phyloP scores from a whole-genome alignment of 352 stramenopile species.

The Pythium chondricola region DNA sequence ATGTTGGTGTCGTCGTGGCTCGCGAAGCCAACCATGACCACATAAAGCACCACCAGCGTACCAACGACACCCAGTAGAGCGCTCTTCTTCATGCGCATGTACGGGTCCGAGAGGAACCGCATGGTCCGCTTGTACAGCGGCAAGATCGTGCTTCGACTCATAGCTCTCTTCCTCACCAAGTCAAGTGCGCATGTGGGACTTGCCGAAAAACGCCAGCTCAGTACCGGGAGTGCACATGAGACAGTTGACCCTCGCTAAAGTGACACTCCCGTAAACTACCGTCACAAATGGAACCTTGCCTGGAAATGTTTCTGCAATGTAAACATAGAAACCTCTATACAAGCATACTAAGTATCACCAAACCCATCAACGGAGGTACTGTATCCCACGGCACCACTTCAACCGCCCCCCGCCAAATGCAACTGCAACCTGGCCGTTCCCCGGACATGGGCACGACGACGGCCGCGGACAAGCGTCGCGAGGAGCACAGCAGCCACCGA shows the following conservation, averaged over 20 bases:
- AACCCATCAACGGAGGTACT: too few relatives aligned
- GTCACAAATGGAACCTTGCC: too few relatives aligned
- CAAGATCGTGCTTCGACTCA: constrained; percentile 31
- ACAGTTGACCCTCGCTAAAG: neutral
- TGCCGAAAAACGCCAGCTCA: neutral
- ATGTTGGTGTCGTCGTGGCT: constrained; percentile 8
- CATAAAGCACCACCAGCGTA: constrained; percentile 50
- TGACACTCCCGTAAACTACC: too few relatives aligned
- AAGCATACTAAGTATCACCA: too few relatives aligned
- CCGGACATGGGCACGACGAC: constrained; percentile 15
- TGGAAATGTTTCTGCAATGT: too few relatives aligned
- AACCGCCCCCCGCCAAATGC: too few relatives aligned
- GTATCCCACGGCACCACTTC: constrained; percentile 7
- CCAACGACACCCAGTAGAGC: constrained; percentile 29
- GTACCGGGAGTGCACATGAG: too few relatives aligned
- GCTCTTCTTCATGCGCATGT: constrained; percentile 49
- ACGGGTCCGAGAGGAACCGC: constrained; percentile 54
- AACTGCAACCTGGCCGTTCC: too few relatives aligned
- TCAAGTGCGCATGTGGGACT: too few relatives aligned
- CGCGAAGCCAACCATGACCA: constrained; percentile 40
- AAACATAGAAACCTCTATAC: too few relatives aligned
- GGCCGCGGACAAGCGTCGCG: neutral
- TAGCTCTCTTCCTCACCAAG: constrained; percentile 4
- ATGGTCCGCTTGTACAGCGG: constrained; percentile 61
- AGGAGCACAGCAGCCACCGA: neutral